Evolutionary conservation across 345 rosid species (phyloP).

Genomic region (Heritiera fomes): DNA sequence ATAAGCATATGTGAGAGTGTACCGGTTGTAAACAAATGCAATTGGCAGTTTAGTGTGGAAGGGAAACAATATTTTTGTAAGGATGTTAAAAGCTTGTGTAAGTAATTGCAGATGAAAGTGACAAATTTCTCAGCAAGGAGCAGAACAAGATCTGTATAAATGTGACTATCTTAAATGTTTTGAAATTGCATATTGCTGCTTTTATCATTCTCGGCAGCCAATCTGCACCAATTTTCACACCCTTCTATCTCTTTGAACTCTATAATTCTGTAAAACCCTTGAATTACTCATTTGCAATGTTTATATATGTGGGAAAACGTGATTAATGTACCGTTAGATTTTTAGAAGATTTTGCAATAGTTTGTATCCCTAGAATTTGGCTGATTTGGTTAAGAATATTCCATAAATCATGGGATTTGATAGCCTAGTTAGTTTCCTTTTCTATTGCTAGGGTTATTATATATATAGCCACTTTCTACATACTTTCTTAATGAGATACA

Average conservation of each 20-base stretch:
- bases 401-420: too few species aligned
- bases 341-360: too few species aligned
- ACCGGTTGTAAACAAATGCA: not conserved
- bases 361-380: too few species aligned
- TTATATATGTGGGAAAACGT: too few species aligned
- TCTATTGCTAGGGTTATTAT: too few species aligned
- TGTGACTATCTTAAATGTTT: not conserved
- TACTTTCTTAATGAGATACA: too few species aligned
- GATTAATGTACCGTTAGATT: too few species aligned
- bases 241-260: conserved; percentile 17
- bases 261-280: not conserved
- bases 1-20: not conserved
- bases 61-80: not conserved
- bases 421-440: too few species aligned
- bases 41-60: not conserved
- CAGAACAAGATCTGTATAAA: not conserved
- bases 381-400: too few species aligned
- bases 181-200: too few species aligned
- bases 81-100: not conserved
- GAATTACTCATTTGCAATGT: conserved; percentile 14
- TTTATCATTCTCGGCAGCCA: not conserved
- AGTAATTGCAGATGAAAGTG: not conserved
- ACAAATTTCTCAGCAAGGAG: not conserved
- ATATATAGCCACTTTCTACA: too few species aligned
- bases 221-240: not conserved